Base-by-base conservation (phyloP, 768 basidiomycete species). In the Pleurotus tuber-regium region DNA sequence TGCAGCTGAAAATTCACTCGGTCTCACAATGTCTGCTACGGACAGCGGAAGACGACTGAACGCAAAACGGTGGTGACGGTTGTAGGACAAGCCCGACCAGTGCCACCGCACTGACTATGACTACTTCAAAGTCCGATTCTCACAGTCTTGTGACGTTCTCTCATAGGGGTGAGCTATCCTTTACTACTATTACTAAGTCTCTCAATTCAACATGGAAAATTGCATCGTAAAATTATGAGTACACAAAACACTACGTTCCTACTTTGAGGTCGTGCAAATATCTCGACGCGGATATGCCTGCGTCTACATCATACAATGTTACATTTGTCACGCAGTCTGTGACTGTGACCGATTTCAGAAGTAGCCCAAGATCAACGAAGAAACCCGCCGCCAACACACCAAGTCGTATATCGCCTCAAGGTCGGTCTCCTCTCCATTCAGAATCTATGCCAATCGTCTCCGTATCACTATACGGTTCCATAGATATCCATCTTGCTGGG, bases 21-120 rank as follows among this genome's bases (percentile, higher is more conserved):
- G 70, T 71, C 70, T 72, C 74, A 79, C 77, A 75, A 74, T 75
- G 72, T 65, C 75, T 72, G 73, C 63, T 67, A 63, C 63, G 61
- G 61, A 65, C 62, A 65, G 63, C 59, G 67, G 65, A 51, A 60
- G 66, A 66, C 48, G 68, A 64, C 64, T 62, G 61, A 68, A 62
- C 64, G 43, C 43, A 63, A 61, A 57, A 65, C 57, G 69, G 65
- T 66, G 67, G 62, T 71, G 70, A 68, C 68, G 67, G 70, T 65
- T 66, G 50, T 11, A 60, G 59, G 60, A 64, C 54, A 65, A 64
- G 66, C 56, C 43, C 11, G 57, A 40, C 21, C 19, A 14, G 36
- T 44, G 43, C 43, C 43, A 44, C 43, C 43, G 26, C 43, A 44
- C 25, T 44, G 12, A 29, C 43, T 26, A 19, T 29, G 26, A n/a